Percentiles rank a stretch among this genome's conserved stretches.
Conservation (phyloP, 2,329 filamentous ascomycete species). For the Xylogone sp. region DNA sequence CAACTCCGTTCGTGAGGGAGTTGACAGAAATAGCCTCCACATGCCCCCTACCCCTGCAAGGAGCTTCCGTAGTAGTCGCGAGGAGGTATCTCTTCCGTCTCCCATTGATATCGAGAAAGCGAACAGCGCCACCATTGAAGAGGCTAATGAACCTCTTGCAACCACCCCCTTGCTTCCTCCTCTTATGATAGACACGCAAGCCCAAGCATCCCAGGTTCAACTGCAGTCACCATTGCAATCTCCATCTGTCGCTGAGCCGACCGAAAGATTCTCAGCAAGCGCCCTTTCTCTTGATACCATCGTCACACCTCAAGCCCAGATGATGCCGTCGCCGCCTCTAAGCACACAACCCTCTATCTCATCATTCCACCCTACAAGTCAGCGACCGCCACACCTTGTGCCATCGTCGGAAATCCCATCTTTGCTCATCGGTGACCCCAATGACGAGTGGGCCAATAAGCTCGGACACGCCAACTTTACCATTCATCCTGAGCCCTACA, state of each 20-base stretch:
- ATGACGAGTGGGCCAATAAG: constrained; percentile 78
- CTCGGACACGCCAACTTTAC: constrained; percentile 93
- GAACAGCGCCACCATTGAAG: constrained; percentile 40
- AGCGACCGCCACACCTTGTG: constrained; percentile 41
- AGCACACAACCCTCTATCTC: constrained; percentile 74
- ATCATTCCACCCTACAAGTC: constrained; percentile 55
- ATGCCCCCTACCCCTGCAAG: constrained; percentile 59
- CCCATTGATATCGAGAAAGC: constrained; percentile 51
- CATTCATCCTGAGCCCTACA: constrained; percentile 78
- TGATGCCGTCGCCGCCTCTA: constrained; percentile 65
- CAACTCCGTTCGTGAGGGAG: constrained; percentile 45
- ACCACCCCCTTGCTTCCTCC: constrained; percentile 85
- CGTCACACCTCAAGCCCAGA: constrained; percentile 38
- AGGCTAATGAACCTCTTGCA: constrained; percentile 60
- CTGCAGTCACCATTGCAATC: constrained; percentile 83
- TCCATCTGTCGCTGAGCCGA: constrained; percentile 65
- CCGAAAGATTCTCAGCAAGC: constrained; percentile 33
- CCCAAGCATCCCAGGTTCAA: constrained; percentile 45
- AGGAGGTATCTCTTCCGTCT: constrained; percentile 41
- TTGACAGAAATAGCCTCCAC: constrained; percentile 39
- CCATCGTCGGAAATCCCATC: constrained; percentile 55
- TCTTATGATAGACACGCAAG: constrained; percentile 56
- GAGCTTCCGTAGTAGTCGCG: constrained; percentile 56
- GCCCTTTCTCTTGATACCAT: constrained; percentile 39
- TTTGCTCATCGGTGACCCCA: constrained; percentile 63